Evolutionary conservation across 1,284 basidiomycete species (phyloP).

Genomic region (Leucoagaricus sp.): DNA sequence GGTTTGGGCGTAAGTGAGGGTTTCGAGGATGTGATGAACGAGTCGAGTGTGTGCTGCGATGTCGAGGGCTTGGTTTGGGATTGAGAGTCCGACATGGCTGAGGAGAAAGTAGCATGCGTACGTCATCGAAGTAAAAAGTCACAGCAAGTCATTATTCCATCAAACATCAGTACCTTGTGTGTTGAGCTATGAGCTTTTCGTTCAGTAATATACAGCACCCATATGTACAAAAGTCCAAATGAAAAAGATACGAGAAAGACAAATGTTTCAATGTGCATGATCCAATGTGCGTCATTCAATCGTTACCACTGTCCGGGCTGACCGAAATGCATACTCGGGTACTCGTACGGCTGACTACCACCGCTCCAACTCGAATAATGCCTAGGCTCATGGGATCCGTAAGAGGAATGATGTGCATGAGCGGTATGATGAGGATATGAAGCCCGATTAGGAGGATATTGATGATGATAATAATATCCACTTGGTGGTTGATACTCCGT

Average conservation of each 20-base stretch:
- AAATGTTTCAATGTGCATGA: background rate
- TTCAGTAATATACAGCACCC: too few relatives aligned
- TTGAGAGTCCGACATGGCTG: slow-evolving; percentile 6
- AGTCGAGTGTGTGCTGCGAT: slow-evolving; percentile 42
- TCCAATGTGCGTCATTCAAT: background rate
- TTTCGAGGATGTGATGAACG: slow-evolving; percentile 47
- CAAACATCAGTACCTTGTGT: too few relatives aligned
- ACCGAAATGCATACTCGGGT: background rate
- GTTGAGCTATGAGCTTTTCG: too few relatives aligned
- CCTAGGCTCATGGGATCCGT: background rate
- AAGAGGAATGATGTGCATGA: background rate
- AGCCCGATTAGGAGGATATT: slow-evolving; percentile 4
- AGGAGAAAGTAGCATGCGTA: background rate
- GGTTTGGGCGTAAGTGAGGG: slow-evolving; percentile 45
- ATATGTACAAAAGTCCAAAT: background rate
- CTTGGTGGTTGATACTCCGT: background rate
- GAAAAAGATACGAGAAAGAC: background rate
- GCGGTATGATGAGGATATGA: background rate
- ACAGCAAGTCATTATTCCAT: background rate
- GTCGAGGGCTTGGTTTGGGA: slow-evolving; percentile 2
- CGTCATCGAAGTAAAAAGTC: slow-evolving; percentile 4
- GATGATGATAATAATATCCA: background rate
- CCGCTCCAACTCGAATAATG: slow-evolving; percentile 7
- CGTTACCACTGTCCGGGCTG: background rate
- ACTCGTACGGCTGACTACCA: background rate